Conservation (phyloP, 208 protist genomes). For the Borovskyia barvae region DNA sequence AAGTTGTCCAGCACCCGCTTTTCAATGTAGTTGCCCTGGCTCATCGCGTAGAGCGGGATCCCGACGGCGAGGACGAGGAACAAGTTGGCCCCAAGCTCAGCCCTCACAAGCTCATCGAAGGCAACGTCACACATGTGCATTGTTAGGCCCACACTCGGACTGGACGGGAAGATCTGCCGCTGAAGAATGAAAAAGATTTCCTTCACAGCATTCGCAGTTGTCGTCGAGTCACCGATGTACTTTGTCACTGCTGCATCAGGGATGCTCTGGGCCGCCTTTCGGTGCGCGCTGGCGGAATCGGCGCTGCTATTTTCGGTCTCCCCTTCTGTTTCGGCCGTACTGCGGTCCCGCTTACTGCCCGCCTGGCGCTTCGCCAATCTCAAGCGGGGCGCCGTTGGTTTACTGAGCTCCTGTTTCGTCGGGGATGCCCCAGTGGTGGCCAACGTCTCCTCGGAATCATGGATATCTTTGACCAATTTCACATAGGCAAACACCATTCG, state of each 20-base stretch:
- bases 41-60: conserved; percentile 82
- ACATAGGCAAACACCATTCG: conserved; percentile 59
- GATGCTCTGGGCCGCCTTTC: conserved; percentile 20
- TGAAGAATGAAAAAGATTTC: conserved; percentile 75
- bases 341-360: conserved; percentile 18
- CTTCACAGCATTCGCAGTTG: conserved; percentile 15
- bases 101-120: conserved; percentile 71
- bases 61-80: conserved; percentile 64
- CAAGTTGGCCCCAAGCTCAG: conserved; percentile 36
- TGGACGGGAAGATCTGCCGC: conserved; percentile 57
- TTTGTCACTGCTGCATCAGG: conserved; percentile 10
- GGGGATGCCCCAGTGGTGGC: conserved; percentile 9
- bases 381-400: background rate
- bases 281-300: background rate
- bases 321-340: background rate
- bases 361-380: conserved; percentile 4
- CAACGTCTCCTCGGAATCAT: conserved; percentile 9
- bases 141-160: conserved; percentile 57
- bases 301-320: background rate
- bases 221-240: conserved; percentile 19
- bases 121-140: conserved; percentile 86
- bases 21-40: conserved; percentile 81
- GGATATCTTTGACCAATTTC: conserved; percentile 48
- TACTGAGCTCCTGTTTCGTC: conserved; percentile 6
- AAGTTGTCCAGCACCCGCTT: conserved; percentile 88